phyloP scores from a whole-genome alignment of 768 basidiomycete species.

The Termitomyces sp. region DNA sequence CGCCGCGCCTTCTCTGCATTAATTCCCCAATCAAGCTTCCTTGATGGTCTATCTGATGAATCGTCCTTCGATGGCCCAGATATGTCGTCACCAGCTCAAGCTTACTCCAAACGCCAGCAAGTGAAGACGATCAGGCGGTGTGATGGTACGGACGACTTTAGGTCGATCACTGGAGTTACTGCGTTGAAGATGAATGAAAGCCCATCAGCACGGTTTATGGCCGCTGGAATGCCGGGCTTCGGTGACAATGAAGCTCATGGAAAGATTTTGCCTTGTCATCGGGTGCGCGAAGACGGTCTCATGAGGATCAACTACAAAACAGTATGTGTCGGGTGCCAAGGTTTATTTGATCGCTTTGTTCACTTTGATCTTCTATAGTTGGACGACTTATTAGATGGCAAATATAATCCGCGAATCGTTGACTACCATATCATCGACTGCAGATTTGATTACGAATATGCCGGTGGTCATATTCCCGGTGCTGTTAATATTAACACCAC shows the following conservation, averaged over 20 bases:
- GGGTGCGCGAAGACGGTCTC: slow-evolving; percentile 90
- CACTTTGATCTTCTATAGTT: slow-evolving; percentile 42
- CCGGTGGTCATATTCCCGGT: slow-evolving; percentile 87
- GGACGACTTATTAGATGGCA: slow-evolving; percentile 71
- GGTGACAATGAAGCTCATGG: slow-evolving; percentile 91
- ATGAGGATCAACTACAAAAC: slow-evolving; percentile 84
- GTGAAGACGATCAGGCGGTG: slow-evolving; percentile 72
- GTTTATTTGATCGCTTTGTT: slow-evolving; percentile 2
- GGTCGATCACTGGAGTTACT: slow-evolving; percentile 65
- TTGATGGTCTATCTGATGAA: slow-evolving; percentile 39
- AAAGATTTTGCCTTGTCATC: slow-evolving; percentile 90
- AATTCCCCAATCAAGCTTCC: slow-evolving; percentile 54
- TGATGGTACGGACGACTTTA: slow-evolving; percentile 78
- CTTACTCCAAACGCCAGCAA: slow-evolving; percentile 73
- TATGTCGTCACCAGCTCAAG: slow-evolving; percentile 77
- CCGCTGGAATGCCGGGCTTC: slow-evolving; percentile 73
- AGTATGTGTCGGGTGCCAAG: slow-evolving; percentile 38
- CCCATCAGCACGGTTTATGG: slow-evolving; percentile 50
- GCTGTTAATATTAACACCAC: slow-evolving; percentile 90
- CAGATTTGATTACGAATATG: slow-evolving; percentile 95
- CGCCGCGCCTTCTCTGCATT: slow-evolving; percentile 78
- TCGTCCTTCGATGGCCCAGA: slow-evolving; percentile 64
- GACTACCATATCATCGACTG: slow-evolving; percentile 88
- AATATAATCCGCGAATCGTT: slow-evolving; percentile 56
- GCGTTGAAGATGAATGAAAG: slow-evolving; percentile 49